Conservation (phyloP, 2,329 filamentous ascomycete species). For the Sphaerostilbella broomeana region DNA sequence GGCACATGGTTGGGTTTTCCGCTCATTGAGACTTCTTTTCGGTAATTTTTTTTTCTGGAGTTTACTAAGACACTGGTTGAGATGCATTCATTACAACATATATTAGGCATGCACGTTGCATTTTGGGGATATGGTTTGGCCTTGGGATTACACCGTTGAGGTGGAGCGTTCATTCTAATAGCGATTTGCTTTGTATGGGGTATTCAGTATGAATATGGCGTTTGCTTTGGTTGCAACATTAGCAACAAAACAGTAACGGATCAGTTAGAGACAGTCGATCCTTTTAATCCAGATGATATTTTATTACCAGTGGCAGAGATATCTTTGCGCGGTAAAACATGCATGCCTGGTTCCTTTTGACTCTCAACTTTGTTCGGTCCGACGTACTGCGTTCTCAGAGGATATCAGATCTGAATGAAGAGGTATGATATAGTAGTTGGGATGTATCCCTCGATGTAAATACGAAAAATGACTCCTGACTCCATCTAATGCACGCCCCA, state of each 20-base stretch:
- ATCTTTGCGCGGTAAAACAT: too few species aligned
- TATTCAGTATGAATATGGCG: conserved; percentile 7
- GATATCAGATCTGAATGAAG: too few species aligned
- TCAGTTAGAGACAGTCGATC: too few species aligned
- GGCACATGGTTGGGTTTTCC: conserved; percentile 2
- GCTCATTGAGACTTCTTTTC: neutral
- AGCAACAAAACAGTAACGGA: too few species aligned
- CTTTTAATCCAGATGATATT: too few species aligned
- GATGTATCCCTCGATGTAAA: conserved; percentile 23
- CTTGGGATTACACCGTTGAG: conserved; percentile 3
- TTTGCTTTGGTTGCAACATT: neutral
- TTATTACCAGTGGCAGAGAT: too few species aligned
- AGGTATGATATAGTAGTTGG: conserved; percentile 11
- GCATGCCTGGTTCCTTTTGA: too few species aligned
- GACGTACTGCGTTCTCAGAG: too few species aligned
- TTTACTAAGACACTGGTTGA: neutral
- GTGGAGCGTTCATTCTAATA: conserved; percentile 11
- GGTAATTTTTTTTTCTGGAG: too few species aligned
- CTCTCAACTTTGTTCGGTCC: too few species aligned
- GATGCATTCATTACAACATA: neutral
- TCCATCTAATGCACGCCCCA: conserved; percentile 40
- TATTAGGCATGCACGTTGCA: conserved; percentile 4
- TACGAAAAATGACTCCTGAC: conserved; percentile 30
- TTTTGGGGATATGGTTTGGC: neutral
- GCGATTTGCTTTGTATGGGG: conserved; percentile 14